Conservation (phyloP, 352 stramenopile species). For the Phytophthora pini region DNA sequence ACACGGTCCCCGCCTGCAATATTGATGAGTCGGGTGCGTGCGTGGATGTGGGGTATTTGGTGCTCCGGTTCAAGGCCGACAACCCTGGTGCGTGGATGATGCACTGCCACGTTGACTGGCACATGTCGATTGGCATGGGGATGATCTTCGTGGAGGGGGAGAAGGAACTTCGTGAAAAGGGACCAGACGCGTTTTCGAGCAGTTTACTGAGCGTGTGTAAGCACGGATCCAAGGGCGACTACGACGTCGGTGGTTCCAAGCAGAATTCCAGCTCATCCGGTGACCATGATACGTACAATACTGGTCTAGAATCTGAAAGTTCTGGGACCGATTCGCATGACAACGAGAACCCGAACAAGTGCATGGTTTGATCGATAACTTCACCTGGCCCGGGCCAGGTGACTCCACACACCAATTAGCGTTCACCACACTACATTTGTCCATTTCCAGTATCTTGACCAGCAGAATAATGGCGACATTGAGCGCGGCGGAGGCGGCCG, state of each 20-base stretch:
- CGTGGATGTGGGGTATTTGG: constrained; percentile 22
- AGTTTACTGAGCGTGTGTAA: constrained; percentile 31
- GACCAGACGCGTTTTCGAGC: constrained; percentile 23
- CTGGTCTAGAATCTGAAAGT: too few species aligned
- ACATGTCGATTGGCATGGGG: constrained; percentile 28
- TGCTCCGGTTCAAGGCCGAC: constrained; percentile 35
- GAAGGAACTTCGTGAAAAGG: constrained; percentile 10
- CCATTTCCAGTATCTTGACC: not conserved
- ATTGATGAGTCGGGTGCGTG: constrained; percentile 18
- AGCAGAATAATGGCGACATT: constrained; percentile 44
- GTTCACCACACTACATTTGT: not conserved
- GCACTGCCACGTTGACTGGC: constrained; percentile 49
- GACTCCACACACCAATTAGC: too few species aligned
- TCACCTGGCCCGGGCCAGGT: too few species aligned
- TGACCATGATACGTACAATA: not conserved
- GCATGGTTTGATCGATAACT: not conserved
- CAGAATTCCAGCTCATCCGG: not conserved
- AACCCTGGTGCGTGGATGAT: constrained; percentile 44
- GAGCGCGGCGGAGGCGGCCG: constrained; percentile 88
- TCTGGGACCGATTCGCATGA: too few species aligned
- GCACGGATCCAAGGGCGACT: not conserved
- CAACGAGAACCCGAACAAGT: too few species aligned
- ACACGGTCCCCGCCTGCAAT: constrained; percentile 29
- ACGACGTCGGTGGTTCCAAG: not conserved
- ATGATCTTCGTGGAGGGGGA: constrained; percentile 45